These are phyloP conservation scores for Choanephora cucurbitarum DNA, from an alignment of 371 early-diverging fungal genomes.

Conservation along the genomic window DNA sequence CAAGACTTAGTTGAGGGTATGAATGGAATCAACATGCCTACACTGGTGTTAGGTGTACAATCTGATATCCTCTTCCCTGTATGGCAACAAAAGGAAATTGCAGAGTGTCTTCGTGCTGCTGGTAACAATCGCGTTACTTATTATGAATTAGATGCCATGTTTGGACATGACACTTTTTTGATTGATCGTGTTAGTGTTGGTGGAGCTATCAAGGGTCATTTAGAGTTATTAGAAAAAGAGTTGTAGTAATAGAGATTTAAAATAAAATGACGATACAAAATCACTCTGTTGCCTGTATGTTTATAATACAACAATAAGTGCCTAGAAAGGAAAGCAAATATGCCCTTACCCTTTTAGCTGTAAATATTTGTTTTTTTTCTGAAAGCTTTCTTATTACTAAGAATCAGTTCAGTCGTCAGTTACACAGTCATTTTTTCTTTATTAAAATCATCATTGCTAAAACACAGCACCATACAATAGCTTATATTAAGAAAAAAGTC, in stretches of 20 bases:
- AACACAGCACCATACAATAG: too few relatives aligned
- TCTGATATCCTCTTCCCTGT: slow-evolving; percentile 94
- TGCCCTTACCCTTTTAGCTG: too few relatives aligned
- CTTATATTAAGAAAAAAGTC: too few relatives aligned
- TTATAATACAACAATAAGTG: too few relatives aligned
- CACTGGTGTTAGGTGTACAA: slow-evolving; percentile 91
- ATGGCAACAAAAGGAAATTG: slow-evolving; percentile 95
- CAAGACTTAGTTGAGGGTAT: slow-evolving; percentile 63
- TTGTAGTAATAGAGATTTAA: neutral
- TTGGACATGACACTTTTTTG: slow-evolving; percentile 96
- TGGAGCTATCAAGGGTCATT: slow-evolving; percentile 92
- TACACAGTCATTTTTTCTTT: too few relatives aligned
- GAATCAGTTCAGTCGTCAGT: too few relatives aligned
- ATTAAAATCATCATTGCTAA: too few relatives aligned
- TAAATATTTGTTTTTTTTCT: too few relatives aligned
- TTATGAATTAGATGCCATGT: slow-evolving; percentile 95
- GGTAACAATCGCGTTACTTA: slow-evolving; percentile 92
- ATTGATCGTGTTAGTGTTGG: slow-evolving; percentile 90
- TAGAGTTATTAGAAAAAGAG: slow-evolving; percentile 60
- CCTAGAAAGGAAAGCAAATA: neutral
- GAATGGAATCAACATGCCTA: slow-evolving; percentile 66
- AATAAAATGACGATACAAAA: neutral
- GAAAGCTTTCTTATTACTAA: too few relatives aligned
- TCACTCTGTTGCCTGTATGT: too few relatives aligned
- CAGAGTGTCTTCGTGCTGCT: slow-evolving; percentile 73